Evolutionary conservation across 2,329 filamentous ascomycete species (phyloP).

Genomic region (Cordyceps farinosa): DNA sequence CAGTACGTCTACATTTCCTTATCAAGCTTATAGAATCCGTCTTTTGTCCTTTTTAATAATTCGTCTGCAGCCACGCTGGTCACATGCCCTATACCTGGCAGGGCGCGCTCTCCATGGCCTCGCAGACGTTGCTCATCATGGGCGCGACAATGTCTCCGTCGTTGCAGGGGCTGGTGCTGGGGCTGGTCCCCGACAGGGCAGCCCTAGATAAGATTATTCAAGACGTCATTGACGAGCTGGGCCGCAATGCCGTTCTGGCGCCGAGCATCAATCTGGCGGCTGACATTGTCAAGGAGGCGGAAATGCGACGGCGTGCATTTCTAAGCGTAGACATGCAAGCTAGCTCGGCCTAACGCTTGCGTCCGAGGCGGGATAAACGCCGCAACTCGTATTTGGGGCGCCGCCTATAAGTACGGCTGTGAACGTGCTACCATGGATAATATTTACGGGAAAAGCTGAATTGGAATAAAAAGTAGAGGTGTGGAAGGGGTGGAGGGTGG

Average conservation of each 20-base stretch:
- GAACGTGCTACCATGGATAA: no score
- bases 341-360: not conserved
- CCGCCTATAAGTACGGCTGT: no score
- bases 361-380: no score
- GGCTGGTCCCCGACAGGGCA: conserved; percentile 52
- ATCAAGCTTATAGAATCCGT: no score
- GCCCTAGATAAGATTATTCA: conserved; percentile 73
- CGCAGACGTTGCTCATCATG: conserved; percentile 78
- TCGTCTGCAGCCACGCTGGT: conserved; percentile 60
- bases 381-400: no score
- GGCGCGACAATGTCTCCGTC: conserved; percentile 77
- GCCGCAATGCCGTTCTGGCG: conserved; percentile 69
- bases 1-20: conserved; percentile 53
- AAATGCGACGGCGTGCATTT: conserved; percentile 64
- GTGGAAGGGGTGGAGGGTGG: no score
- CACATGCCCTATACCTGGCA: conserved; percentile 87
- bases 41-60: not conserved
- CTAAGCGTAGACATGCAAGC: conserved; percentile 38
- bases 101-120: conserved; percentile 77
- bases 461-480: no score
- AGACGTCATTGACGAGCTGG: conserved; percentile 72
- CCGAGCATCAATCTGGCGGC: conserved; percentile 73
- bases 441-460: no score
- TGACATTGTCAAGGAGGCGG: conserved; percentile 77
- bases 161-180: conserved; percentile 61